Conservation (phyloP, 2,329 filamentous ascomycete species). For the Rasamsonia emersonii region DNA sequence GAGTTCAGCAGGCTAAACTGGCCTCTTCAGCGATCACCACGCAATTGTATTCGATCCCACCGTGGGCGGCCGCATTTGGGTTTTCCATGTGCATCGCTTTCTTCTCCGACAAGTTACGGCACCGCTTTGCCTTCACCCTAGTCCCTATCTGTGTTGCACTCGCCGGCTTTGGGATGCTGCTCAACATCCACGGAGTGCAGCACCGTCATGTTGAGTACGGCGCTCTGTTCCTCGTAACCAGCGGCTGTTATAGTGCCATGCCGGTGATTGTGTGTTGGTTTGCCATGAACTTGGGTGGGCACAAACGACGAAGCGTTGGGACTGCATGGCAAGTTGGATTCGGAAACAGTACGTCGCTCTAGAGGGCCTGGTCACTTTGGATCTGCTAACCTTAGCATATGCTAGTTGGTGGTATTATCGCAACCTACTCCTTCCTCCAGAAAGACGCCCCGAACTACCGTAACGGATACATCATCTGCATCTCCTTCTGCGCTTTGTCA, state of each 20-base stretch:
- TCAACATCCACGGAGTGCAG: conserved; percentile 54
- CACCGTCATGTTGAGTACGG: conserved; percentile 62
- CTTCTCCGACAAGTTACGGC: conserved; percentile 60
- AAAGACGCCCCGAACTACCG: conserved; percentile 61
- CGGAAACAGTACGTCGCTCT: conserved; percentile 52
- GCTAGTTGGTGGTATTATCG: conserved; percentile 63
- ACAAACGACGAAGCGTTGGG: conserved; percentile 61
- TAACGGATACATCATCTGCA: conserved; percentile 67
- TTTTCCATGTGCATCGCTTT: conserved; percentile 69
- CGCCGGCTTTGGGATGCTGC: conserved; percentile 64
- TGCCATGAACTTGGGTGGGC: conserved; percentile 68
- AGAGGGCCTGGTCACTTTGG: too few species aligned
- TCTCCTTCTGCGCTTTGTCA: conserved; percentile 64
- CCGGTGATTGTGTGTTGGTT: conserved; percentile 80
- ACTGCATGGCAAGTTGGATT: conserved; percentile 71
- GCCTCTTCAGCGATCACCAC: conserved; percentile 37
- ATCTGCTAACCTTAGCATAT: conserved; percentile 4
- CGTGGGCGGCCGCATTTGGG: conserved; percentile 65
- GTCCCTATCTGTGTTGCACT: conserved; percentile 61
- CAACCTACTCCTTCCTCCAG: conserved; percentile 60
- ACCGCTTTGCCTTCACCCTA: conserved; percentile 67
- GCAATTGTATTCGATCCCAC: conserved; percentile 44
- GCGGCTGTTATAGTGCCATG: conserved; percentile 79
- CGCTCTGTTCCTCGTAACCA: conserved; percentile 72
- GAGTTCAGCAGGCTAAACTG: conserved; percentile 5